Base-by-base conservation (phyloP, 73 alveolate genomes). In the Uronychia binucleata region DNA sequence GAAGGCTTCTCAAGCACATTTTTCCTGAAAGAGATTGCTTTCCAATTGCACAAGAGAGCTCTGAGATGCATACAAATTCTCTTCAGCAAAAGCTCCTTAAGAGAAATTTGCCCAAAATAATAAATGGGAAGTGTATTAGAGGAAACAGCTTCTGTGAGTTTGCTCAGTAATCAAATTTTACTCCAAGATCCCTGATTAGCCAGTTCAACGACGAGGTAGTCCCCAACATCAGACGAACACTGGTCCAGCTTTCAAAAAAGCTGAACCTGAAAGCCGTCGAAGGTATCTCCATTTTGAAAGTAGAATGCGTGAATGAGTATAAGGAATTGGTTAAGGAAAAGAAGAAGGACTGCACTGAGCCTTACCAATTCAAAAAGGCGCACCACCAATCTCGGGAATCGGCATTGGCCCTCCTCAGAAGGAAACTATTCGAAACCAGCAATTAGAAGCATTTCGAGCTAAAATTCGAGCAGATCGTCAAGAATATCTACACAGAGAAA, bases 21-120 rank as follows among this genome's bases (percentile, higher is more conserved):
- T 97, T 97, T 74, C 90, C 94, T 8, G 99, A 97, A 32, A 93
- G 99, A 88, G 99, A 97, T 84, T 97, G 99, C 78, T 95, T 91
- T 84, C 94, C 99, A 29, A 85, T 96, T 87, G 97, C 89, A 95
- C 93, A 83, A 93, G 87, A 46, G 80, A 27, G 85, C 87, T 82
- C 86, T 96, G n/a, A 29, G 86, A 96, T 87, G 97, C 89, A 95
- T 94, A 83, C 94, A 86, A 46, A 82, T n/a, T 84, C 87, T 82
- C 86, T 96, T 34, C 96, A 96, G 85, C 84, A 94, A 46, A 95
- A 95, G 83, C 94, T 97, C 1, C 5, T 46, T 46, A 46, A 46
- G 19, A 46, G 67, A 19, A 46, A 5, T 46, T 46, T 11, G 19
- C 67, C 19, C 5, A 46, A 46, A 19, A 5, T 46, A 46, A 87